Percentiles rank a stretch among this genome's conserved stretches.
Conservation (phyloP, 768 basidiomycete species). For the Wakefieldia striispora region DNA sequence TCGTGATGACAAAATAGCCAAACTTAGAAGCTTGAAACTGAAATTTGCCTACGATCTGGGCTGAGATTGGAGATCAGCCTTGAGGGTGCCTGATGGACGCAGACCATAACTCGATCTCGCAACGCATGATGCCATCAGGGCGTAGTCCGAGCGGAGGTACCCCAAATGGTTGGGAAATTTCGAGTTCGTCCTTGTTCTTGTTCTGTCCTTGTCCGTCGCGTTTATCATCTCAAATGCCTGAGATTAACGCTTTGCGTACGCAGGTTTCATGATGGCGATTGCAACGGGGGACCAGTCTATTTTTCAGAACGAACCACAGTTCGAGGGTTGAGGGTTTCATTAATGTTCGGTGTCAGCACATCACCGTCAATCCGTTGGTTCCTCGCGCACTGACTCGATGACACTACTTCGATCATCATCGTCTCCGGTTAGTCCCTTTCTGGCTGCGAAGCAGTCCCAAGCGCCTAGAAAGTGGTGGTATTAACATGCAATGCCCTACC, state of each 20-base stretch:
- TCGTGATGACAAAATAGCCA: background rate
- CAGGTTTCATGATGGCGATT: background rate
- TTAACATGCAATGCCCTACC: background rate
- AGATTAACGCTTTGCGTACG: no score
- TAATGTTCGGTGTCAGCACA: background rate
- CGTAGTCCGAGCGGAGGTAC: background rate
- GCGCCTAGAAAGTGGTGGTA: no score
- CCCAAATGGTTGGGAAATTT: background rate
- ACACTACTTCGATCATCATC: no score
- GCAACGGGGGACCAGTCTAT: background rate
- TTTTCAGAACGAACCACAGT: background rate
- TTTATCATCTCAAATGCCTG: no score
- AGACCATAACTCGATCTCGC: background rate
- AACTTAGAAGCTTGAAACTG: background rate
- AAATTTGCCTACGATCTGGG: background rate
- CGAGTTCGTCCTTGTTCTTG: background rate
- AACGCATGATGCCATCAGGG: background rate
- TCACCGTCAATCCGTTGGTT: no score
- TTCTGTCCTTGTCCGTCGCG: no score
- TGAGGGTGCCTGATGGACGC: background rate
- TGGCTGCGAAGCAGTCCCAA: background rate
- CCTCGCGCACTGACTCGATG: no score
- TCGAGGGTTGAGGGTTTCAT: conserved; percentile 9
- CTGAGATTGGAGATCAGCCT: background rate
- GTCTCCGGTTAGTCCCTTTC: background rate